These are phyloP conservation scores for Parascedosporium putredinis DNA, from an alignment of 2,329 filamentous ascomycete species.

Conservation along the genomic window DNA sequence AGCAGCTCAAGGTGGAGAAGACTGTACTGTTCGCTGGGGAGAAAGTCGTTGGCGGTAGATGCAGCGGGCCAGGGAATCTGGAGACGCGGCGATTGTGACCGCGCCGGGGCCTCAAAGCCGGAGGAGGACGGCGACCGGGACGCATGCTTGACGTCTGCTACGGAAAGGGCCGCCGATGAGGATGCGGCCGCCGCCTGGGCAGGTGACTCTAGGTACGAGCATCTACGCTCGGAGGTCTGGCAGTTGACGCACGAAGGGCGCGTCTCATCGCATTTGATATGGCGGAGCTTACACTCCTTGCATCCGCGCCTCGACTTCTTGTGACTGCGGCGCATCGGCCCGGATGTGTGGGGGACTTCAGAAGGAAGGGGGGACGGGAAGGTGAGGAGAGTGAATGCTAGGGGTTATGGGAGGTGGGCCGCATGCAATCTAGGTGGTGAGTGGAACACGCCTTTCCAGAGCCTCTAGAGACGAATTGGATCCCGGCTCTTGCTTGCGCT, in stretches of 20 bases:
- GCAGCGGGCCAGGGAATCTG: too few relatives aligned
- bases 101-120: too few relatives aligned
- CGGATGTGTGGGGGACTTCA: too few relatives aligned
- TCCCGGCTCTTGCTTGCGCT: too few relatives aligned
- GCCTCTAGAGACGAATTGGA: too few relatives aligned
- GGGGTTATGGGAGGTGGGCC: too few relatives aligned
- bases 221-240: conserved; percentile 23
- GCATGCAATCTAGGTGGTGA: too few relatives aligned
- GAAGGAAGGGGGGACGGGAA: too few relatives aligned
- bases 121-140: neutral
- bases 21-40: conserved; percentile 19
- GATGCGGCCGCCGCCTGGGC: conserved; percentile 2
- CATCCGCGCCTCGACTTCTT: conserved; percentile 29
- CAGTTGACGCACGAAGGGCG: conserved; percentile 30
- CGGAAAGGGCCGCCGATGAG: neutral
- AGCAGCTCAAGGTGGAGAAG: conserved; percentile 27
- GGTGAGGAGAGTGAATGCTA: too few relatives aligned
- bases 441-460: too few relatives aligned
- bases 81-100: too few relatives aligned
- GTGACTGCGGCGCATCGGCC: conserved; percentile 6
- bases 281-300: conserved; percentile 28
- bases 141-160: neutral
- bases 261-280: conserved; percentile 32
- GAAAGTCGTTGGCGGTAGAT: too few relatives aligned
- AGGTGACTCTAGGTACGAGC: conserved; percentile 18